Conservation (phyloP, 148 eudicot species). For the Mesembryanthemum crystallinum region DNA sequence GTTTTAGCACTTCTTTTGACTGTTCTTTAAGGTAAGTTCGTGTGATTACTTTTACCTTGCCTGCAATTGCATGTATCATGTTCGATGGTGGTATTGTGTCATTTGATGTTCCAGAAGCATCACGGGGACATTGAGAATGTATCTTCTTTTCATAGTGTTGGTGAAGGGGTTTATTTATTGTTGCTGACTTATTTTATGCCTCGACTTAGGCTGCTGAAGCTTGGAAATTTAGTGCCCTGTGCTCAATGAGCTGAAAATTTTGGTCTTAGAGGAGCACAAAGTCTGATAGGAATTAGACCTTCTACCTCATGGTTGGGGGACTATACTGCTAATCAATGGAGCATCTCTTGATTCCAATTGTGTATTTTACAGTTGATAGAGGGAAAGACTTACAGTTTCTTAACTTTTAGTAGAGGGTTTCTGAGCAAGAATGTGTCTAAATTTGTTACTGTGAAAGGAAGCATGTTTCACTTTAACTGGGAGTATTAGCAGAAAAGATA, state of each 20-base stretch:
- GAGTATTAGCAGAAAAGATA: not conserved
- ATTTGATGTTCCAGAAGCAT: not conserved
- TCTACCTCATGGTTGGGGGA: too few relatives aligned
- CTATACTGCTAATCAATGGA: too few relatives aligned
- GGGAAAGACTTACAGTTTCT: not conserved
- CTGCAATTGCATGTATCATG: not conserved
- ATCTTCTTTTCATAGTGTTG: not conserved
- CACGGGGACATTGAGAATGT: not conserved
- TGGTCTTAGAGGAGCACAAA: too few relatives aligned
- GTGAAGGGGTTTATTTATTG: too few relatives aligned
- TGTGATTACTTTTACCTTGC: not conserved
- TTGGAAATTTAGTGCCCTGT: not conserved
- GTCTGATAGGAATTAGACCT: too few relatives aligned
- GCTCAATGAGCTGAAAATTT: not conserved
- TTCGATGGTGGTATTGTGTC: not conserved
- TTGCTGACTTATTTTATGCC: too few relatives aligned
- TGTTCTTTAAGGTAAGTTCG: not conserved
- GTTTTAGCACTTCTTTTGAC: slow-evolving; percentile 4
- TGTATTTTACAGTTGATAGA: too few relatives aligned
- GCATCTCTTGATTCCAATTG: too few relatives aligned
- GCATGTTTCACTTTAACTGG: not conserved
- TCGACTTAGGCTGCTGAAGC: not conserved
- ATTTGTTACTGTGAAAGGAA: not conserved
- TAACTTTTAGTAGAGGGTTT: not conserved
- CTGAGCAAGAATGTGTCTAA: not conserved